Conservation (phyloP, 2,329 filamentous ascomycete species). For the Trichoderma guizhouense region DNA sequence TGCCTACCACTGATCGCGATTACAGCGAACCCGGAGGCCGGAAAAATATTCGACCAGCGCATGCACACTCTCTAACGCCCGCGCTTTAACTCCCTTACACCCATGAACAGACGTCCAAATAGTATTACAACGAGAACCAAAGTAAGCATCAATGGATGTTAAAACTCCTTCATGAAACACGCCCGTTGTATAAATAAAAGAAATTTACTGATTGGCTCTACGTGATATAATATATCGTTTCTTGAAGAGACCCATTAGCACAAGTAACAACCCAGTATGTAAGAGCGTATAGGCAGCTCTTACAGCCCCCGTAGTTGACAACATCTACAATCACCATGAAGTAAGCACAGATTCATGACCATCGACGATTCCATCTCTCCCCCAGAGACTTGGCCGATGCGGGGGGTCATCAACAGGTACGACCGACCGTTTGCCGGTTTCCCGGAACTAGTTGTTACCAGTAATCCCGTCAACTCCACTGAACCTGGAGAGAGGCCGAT, state of each 20-base stretch:
- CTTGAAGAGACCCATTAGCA: neutral
- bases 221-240: neutral
- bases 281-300: neutral
- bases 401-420: neutral
- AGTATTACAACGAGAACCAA: neutral
- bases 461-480: constrained; percentile 6
- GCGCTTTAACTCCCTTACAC: neutral
- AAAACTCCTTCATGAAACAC: neutral
- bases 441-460: neutral
- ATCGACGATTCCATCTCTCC: neutral
- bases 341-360: neutral
- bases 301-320: neutral
- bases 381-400: neutral
- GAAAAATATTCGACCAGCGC: neutral
- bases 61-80: neutral
- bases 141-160: neutral
- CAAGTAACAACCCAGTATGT: neutral
- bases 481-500: constrained; percentile 6
- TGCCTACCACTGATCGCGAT: neutral
- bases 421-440: neutral
- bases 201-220: neutral
- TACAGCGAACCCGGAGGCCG: neutral
- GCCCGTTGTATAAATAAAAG: neutral
- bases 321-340: neutral
- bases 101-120: neutral